A percentile compares a stretch with the other conserved stretches of the same genome.
These are phyloP conservation scores for Rhynchosporium graminicola DNA, from an alignment of 2,329 filamentous ascomycete species.

Conservation along the genomic window DNA sequence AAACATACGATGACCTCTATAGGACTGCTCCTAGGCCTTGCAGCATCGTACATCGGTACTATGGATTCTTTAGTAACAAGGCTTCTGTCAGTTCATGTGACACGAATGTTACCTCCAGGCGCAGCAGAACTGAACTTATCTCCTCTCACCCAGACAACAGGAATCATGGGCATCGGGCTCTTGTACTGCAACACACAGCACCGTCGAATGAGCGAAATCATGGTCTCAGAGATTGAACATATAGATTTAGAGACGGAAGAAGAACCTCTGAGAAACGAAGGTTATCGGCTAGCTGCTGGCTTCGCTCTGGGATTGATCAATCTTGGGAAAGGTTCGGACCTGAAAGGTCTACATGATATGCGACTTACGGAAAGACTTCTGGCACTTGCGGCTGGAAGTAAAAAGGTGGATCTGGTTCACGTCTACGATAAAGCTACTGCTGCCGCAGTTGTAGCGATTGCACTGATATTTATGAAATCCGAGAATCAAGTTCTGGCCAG, in stretches of 20 bases:
- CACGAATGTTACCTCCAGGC: slow-evolving; percentile 86
- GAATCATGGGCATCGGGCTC: slow-evolving; percentile 94
- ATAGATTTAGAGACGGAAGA: slow-evolving; percentile 79
- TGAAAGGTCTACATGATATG: slow-evolving; percentile 92
- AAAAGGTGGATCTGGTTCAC: slow-evolving; percentile 89
- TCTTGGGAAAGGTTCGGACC: slow-evolving; percentile 82
- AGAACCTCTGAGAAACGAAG: slow-evolving; percentile 84
- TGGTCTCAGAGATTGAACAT: slow-evolving; percentile 95
- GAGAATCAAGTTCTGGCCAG: slow-evolving; percentile 82
- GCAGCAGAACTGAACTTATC: slow-evolving; percentile 94
- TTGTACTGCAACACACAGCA: slow-evolving; percentile 95
- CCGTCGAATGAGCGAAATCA: slow-evolving; percentile 97
- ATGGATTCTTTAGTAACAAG: slow-evolving; percentile 97
- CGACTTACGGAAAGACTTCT: slow-evolving; percentile 85
- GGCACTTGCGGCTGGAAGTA: slow-evolving; percentile 80
- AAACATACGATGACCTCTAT: slow-evolving; percentile 99
- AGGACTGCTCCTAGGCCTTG: slow-evolving; percentile 86
- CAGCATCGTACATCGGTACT: slow-evolving; percentile 91
- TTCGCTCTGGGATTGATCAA: slow-evolving; percentile 95
- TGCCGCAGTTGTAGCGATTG: slow-evolving; percentile 86
- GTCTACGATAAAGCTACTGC: slow-evolving; percentile 90
- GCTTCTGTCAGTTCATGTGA: slow-evolving; percentile 92
- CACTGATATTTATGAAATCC: slow-evolving; percentile 96
- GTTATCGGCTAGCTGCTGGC: slow-evolving; percentile 92
- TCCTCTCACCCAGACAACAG: slow-evolving; percentile 89